Percentiles rank a stretch among this genome's conserved stretches.
phyloP scores from a whole-genome alignment of 306 rosid species.

The Castanospermum australe region DNA sequence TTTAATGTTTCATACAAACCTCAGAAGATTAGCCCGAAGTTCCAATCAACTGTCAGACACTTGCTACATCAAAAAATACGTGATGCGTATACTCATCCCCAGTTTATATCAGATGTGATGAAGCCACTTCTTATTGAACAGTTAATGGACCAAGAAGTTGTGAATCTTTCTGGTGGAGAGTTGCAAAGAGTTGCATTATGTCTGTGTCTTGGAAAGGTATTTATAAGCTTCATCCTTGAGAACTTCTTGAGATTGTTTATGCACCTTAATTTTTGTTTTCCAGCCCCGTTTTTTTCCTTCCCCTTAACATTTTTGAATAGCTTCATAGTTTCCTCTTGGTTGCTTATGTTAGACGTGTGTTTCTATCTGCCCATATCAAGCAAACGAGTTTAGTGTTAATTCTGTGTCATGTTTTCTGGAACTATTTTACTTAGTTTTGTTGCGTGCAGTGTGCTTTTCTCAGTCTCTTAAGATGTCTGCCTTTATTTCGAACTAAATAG shows the following conservation, averaged over 20 bases:
- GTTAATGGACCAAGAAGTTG: conserved; percentile 95
- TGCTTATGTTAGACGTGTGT: not conserved
- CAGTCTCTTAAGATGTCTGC: not conserved
- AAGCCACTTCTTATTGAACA: conserved; percentile 98
- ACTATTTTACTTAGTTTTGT: not conserved
- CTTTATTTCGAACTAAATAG: not conserved
- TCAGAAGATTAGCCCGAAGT: conserved; percentile 94
- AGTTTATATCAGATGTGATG: conserved; percentile 95
- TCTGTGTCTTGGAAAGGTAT: conserved; percentile 97
- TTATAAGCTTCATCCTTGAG: not conserved
- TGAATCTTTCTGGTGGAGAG: conserved; percentile 99
- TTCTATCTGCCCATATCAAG: not conserved
- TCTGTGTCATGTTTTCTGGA: not conserved
- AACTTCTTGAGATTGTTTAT: conserved; percentile 9
- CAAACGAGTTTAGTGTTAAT: not conserved
- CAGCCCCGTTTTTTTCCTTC: not conserved
- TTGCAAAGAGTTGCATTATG: conserved; percentile 96
- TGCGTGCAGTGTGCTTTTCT: not conserved
- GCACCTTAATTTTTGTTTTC: not conserved
- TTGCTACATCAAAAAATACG: conserved; percentile 82
- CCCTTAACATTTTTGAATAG: not conserved
- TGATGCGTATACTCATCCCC: conserved; percentile 89
- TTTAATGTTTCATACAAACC: conserved; percentile 98
- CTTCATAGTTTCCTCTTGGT: not conserved
- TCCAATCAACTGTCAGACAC: conserved; percentile 73